Percentiles rank a stretch among this genome's conserved stretches.
phyloP scores from a whole-genome alignment of 176 grass and related monocot genomes.

The Oryza brachyantha region DNA sequence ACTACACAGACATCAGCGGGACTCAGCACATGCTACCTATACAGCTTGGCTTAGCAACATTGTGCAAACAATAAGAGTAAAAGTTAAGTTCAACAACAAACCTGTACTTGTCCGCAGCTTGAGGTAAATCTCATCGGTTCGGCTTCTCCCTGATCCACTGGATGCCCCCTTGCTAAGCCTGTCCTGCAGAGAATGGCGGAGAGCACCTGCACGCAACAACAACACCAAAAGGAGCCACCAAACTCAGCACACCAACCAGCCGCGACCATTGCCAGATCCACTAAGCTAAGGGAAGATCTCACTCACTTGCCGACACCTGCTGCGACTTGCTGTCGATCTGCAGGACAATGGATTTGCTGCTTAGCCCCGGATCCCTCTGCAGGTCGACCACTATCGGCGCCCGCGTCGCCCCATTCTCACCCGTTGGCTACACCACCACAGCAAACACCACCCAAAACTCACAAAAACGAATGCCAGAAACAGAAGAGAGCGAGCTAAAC shows the following conservation, averaged over 20 bases:
- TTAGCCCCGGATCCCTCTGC: conserved; percentile 68
- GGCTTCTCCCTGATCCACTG: conserved; percentile 58
- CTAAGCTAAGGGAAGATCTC: conserved; percentile 26
- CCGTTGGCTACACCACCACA: conserved; percentile 67
- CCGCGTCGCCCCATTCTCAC: conserved; percentile 93
- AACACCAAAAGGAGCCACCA: conserved; percentile 17
- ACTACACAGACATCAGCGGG: not conserved
- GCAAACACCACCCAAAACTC: conserved; percentile 10
- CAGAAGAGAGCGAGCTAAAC: conserved; percentile 6
- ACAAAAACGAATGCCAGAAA: conserved; percentile 15
- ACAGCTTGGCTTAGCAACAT: conserved; percentile 10
- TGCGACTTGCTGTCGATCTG: conserved; percentile 99
- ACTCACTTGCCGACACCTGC: conserved; percentile 96
- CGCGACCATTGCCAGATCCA: conserved; percentile 32
- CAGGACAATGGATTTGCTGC: conserved; percentile 81
- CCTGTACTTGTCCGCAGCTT: conserved; percentile 90
- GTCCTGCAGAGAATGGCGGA: conserved; percentile 93
- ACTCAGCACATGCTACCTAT: not conserved
- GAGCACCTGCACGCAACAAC: conserved; percentile 53
- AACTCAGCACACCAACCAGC: conserved; percentile 33
- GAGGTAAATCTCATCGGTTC: conserved; percentile 72
- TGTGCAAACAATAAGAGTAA: conserved; percentile 14
- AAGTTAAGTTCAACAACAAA: conserved; percentile 17
- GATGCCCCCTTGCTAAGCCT: conserved; percentile 73
- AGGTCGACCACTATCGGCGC: conserved; percentile 85